Conservation (phyloP, 768 basidiomycete species). For the Lactarius psammicola region DNA sequence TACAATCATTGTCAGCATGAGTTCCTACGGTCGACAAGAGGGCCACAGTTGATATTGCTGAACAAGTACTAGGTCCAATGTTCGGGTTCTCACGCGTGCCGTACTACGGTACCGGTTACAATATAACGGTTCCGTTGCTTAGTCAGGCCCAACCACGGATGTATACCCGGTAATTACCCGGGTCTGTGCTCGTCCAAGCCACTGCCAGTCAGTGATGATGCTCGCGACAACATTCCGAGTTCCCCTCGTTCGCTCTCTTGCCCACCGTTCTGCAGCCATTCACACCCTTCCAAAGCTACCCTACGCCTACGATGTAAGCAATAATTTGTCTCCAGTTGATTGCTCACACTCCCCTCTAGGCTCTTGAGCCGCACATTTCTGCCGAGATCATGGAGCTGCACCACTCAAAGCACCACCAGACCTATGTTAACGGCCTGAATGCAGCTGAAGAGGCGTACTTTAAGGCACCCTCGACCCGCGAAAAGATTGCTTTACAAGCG, state of each 20-base stretch:
- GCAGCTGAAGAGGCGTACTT: constrained; percentile 84
- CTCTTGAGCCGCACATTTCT: constrained; percentile 90
- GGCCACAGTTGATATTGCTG: too few relatives aligned
- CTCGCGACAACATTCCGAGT: constrained; percentile 40
- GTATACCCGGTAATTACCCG: too few relatives aligned
- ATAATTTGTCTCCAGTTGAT: constrained; percentile 22
- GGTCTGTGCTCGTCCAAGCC: background rate
- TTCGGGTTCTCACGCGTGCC: too few relatives aligned
- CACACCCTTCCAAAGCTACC: constrained; percentile 81
- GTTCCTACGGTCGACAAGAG: too few relatives aligned
- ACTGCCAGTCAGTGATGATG: too few relatives aligned
- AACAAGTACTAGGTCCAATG: too few relatives aligned
- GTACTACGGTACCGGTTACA: too few relatives aligned
- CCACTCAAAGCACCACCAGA: constrained; percentile 88
- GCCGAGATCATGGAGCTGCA: constrained; percentile 93
- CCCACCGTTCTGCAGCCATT: constrained; percentile 42
- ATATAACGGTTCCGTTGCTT: too few relatives aligned
- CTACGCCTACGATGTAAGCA: constrained; percentile 71
- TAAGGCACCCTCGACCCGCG: constrained; percentile 61
- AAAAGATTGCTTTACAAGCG: constrained; percentile 79
- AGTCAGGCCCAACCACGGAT: too few relatives aligned
- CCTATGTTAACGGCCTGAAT: constrained; percentile 94
- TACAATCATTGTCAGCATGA: too few relatives aligned
- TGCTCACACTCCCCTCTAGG: constrained; percentile 41
- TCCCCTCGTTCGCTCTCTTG: constrained; percentile 46